These are phyloP conservation scores for Fusarium xylarioides DNA, from an alignment of 2,329 filamentous ascomycete species.

Conservation along the genomic window DNA sequence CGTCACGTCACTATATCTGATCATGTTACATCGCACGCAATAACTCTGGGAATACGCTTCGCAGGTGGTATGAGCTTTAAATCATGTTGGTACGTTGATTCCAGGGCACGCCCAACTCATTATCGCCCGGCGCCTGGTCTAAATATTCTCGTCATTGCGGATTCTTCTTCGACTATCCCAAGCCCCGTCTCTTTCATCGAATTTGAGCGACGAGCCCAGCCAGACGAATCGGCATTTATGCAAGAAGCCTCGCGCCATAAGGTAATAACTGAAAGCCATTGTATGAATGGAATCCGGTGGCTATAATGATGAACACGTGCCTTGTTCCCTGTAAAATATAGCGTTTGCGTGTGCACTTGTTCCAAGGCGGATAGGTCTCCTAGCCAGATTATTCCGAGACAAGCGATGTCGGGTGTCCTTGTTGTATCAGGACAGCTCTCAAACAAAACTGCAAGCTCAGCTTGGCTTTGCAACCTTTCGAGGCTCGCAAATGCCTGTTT, in stretches of 20 bases:
- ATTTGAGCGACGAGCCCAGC: slow-evolving; percentile 1
- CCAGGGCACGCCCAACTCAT: not conserved
- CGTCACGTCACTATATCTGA: not conserved
- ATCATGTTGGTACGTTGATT: not conserved
- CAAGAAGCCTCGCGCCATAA: slow-evolving; percentile 21
- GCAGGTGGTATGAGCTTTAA: not conserved
- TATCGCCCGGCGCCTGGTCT: not conserved
- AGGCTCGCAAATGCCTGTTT: slow-evolving; percentile 77
- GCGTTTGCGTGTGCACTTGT: not conserved
- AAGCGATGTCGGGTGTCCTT: slow-evolving; percentile 7
- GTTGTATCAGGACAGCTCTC: slow-evolving; percentile 28
- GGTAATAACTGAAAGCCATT: not conserved
- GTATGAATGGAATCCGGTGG: slow-evolving; percentile 6
- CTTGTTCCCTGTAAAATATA: not conserved
- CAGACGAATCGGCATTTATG: not conserved
- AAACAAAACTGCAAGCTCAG: slow-evolving; percentile 55
- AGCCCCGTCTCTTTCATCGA: slow-evolving; percentile 3
- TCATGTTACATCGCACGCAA: not conserved
- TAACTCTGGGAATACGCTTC: not conserved
- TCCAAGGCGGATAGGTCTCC: not conserved
- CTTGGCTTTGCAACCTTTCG: slow-evolving; percentile 96
- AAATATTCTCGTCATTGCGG: not conserved
- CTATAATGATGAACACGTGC: not conserved
- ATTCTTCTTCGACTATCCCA: slow-evolving; percentile 5
- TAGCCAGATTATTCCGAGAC: slow-evolving; percentile 24